These are phyloP conservation scores for Saturnispora serradocipensis DNA, from an alignment of 805 yeast species.

Conservation along the genomic window DNA sequence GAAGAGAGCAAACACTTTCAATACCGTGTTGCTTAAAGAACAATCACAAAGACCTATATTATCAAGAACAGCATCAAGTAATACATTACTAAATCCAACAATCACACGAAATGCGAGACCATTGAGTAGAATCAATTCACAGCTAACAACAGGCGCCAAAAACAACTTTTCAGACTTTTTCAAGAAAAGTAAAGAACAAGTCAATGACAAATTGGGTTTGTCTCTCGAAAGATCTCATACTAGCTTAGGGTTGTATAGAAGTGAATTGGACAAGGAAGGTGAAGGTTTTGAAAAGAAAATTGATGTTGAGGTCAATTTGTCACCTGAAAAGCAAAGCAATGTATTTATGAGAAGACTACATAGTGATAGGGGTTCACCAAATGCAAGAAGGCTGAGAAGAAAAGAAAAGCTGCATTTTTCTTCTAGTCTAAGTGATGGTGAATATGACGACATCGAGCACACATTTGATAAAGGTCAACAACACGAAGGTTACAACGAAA, in stretches of 20 bases:
- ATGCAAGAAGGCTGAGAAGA: background rate
- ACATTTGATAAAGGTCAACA: conserved; percentile 6
- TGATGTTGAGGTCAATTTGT: background rate
- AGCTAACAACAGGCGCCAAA: conserved; percentile 7
- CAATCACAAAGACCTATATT: background rate
- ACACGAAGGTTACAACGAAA: background rate
- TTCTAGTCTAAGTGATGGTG: background rate
- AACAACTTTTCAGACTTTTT: conserved; percentile 11
- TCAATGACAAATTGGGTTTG: conserved; percentile 5
- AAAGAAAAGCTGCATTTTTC: background rate
- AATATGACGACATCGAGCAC: conserved; percentile 3
- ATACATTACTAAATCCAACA: background rate
- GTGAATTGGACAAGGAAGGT: background rate
- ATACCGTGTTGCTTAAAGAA: background rate
- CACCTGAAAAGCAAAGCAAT: background rate
- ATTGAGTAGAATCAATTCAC: conserved; percentile 6
- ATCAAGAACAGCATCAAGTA: background rate
- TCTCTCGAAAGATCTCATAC: background rate
- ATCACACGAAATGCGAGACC: background rate
- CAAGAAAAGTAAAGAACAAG: conserved; percentile 9
- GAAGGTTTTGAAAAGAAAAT: conserved; percentile 2
- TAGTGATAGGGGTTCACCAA: background rate
- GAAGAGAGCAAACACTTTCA: background rate
- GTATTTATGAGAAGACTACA: background rate
- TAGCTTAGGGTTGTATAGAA: background rate